Percentiles rank a stretch among this genome's conserved stretches.
These are phyloP conservation scores for Lavandula angustifolia DNA, from an alignment of 257 asterid genomes.

Conservation along the genomic window DNA sequence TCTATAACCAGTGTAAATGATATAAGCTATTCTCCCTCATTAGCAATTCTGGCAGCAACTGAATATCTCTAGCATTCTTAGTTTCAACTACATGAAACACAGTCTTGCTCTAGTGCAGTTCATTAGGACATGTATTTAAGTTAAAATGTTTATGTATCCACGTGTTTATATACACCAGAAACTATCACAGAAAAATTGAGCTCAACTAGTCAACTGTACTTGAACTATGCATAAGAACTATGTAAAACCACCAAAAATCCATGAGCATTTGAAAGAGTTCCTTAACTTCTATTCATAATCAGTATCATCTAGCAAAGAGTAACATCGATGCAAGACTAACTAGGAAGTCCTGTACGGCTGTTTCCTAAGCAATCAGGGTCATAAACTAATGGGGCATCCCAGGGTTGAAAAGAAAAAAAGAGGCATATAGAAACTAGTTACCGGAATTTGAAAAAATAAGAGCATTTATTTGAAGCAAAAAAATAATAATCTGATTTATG, in stretches of 20 bases:
- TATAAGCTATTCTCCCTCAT: slow-evolving; percentile 12
- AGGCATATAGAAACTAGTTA: not conserved
- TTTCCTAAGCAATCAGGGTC: not conserved
- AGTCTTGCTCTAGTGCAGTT: slow-evolving; percentile 3
- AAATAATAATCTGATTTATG: not conserved
- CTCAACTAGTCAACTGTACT: not conserved
- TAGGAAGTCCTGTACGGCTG: not conserved
- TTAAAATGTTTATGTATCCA: not conserved
- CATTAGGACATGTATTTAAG: not conserved
- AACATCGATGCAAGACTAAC: not conserved
- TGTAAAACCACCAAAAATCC: not conserved
- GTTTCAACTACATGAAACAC: not conserved
- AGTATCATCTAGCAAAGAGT: slow-evolving; percentile 7
- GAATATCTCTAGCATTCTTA: not conserved
- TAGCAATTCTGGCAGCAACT: slow-evolving; percentile 1
- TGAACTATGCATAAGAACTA: not conserved
- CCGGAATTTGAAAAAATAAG: not conserved
- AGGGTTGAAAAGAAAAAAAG: not conserved
- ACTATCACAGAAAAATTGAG: not conserved
- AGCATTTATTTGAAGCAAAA: not conserved
- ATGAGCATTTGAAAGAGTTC: slow-evolving; percentile 4
- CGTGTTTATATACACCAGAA: not conserved
- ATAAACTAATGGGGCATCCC: not conserved
- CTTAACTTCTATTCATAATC: not conserved
- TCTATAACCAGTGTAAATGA: not conserved